Percentiles rank a stretch among this genome's conserved stretches.
These are phyloP conservation scores for Pulveroboletus sp. DNA, from an alignment of 1,284 basidiomycete species.

Conservation along the genomic window DNA sequence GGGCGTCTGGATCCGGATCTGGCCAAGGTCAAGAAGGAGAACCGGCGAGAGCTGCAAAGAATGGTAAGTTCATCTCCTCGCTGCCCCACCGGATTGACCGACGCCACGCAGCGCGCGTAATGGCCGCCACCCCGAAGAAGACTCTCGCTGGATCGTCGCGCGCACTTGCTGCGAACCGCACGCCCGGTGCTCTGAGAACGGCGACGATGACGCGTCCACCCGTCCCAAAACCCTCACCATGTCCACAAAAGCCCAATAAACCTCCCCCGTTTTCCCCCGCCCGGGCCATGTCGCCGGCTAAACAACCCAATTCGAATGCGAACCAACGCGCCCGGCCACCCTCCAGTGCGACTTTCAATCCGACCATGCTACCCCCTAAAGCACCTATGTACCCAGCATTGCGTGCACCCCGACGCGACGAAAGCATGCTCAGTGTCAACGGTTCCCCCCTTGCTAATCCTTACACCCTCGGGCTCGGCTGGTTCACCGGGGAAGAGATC, in stretches of 20 bases:
- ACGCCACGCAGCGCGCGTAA: constrained; percentile 51
- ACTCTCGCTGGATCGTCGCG: constrained; percentile 46
- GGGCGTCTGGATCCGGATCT: constrained; percentile 36
- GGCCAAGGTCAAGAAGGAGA: constrained; percentile 32
- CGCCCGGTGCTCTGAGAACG: constrained; percentile 44
- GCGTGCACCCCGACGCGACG: constrained; percentile 63
- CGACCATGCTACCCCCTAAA: constrained; percentile 56
- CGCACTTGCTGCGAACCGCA: constrained; percentile 43
- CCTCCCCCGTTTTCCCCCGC: constrained; percentile 30
- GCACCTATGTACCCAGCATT: constrained; percentile 58
- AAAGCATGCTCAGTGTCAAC: constrained; percentile 73
- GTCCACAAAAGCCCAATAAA: constrained; percentile 51
- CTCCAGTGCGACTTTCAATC: constrained; percentile 72
- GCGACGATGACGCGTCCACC: constrained; percentile 37
- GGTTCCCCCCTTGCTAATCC: constrained; percentile 78
- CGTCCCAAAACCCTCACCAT: constrained; percentile 49
- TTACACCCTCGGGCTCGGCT: constrained; percentile 57
- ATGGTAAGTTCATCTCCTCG: constrained; percentile 43
- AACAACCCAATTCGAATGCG: constrained; percentile 27
- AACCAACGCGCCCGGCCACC: constrained; percentile 48
- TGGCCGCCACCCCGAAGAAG: constrained; percentile 55
- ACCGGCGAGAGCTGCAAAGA: constrained; percentile 55
- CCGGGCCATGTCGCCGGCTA: constrained; percentile 49
- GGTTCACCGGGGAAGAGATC: constrained; percentile 45
- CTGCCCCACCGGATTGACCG: background rate